Conservation (phyloP, 1,284 basidiomycete species). For the Phellinidium pouzarii region DNA sequence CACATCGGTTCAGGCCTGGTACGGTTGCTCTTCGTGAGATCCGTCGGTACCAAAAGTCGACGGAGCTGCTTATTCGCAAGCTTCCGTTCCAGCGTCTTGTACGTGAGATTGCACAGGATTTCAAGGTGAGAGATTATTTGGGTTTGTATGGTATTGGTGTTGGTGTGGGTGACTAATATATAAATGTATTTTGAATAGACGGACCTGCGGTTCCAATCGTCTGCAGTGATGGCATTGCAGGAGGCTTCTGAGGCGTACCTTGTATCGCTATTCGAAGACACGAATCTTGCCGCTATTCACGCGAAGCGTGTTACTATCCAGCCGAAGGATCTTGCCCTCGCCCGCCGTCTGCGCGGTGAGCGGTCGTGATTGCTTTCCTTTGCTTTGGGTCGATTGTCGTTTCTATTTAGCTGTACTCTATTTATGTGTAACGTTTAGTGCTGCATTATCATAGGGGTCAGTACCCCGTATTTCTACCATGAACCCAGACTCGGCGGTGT, state of each 20-base stretch:
- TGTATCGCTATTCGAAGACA: conserved; percentile 71
- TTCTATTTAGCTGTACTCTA: conserved; percentile 2
- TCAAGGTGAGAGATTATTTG: conserved; percentile 30
- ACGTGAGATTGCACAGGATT: conserved; percentile 55
- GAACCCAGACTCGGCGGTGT: no score
- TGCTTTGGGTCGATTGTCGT: neutral
- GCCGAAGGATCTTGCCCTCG: conserved; percentile 66
- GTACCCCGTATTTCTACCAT: neutral
- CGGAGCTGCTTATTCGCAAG: conserved; percentile 74
- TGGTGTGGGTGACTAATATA: neutral
- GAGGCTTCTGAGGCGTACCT: conserved; percentile 76
- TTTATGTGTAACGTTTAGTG: conserved; percentile 7
- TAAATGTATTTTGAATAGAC: conserved; percentile 40
- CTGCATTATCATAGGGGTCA: neutral
- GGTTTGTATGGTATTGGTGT: no score
- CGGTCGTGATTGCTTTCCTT: conserved; percentile 18
- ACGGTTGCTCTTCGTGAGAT: conserved; percentile 85
- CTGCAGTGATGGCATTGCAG: conserved; percentile 69
- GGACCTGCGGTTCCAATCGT: conserved; percentile 71
- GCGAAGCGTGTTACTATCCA: conserved; percentile 72
- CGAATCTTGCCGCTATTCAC: conserved; percentile 69
- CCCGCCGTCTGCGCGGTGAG: conserved; percentile 54
- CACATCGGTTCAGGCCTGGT: conserved; percentile 55
- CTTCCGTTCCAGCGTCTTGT: conserved; percentile 69
- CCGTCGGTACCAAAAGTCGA: conserved; percentile 78